These are phyloP conservation scores for Solanum hybrid DNA, from an alignment of 305 asterid genomes.

Conservation along the genomic window DNA sequence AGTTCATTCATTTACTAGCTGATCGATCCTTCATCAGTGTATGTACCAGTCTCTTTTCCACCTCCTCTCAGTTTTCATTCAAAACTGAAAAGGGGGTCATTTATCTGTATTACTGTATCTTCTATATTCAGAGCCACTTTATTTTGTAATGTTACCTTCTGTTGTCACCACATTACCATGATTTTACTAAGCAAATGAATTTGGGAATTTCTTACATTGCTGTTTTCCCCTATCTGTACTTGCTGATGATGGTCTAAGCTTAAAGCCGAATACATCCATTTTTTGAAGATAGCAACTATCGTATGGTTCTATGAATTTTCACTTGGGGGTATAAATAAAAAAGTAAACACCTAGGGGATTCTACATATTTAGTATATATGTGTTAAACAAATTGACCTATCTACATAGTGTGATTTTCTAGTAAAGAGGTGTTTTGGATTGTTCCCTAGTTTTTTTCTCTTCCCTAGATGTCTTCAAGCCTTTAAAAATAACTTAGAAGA, in stretches of 20 bases:
- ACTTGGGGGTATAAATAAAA: neutral
- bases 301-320: neutral
- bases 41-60: neutral
- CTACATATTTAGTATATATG: too few relatives aligned
- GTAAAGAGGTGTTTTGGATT: neutral
- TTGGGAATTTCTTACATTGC: neutral
- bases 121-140: neutral
- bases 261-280: neutral
- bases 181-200: neutral
- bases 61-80: neutral
- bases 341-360: neutral
- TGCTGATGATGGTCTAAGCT: neutral
- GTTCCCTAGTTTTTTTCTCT: neutral
- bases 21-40: neutral
- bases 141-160: neutral
- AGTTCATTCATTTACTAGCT: slow-evolving; percentile 20
- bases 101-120: neutral
- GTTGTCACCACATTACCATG: neutral
- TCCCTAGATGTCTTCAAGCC: neutral
- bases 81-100: neutral
- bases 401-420: neutral
- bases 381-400: neutral
- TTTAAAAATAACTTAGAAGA: neutral
- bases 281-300: neutral
- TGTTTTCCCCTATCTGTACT: neutral